Conservation (phyloP, 345 rosid species). For the Populus pruinosa region DNA sequence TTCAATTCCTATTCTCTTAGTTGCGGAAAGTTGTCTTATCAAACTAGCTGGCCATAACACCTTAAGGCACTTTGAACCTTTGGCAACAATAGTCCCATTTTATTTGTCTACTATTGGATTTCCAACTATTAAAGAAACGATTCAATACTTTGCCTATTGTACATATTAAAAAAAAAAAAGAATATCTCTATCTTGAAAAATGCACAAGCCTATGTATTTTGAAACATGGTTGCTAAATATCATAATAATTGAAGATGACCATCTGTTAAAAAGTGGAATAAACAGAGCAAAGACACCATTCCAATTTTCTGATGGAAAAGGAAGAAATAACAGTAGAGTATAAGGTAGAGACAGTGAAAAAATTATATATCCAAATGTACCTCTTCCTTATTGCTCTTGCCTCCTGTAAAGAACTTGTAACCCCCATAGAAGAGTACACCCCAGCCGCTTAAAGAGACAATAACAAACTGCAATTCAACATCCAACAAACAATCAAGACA, state of each 20-base stretch:
- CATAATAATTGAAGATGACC: not conserved
- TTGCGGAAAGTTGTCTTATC: not conserved
- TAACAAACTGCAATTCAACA: slow-evolving; percentile 29
- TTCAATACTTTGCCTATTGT: too few relatives aligned
- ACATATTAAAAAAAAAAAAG: too few relatives aligned
- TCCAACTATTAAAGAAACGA: not conserved
- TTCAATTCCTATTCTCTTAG: not conserved
- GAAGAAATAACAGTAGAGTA: not conserved
- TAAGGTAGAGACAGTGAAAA: not conserved
- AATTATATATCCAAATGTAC: slow-evolving; percentile 5
- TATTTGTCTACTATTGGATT: not conserved
- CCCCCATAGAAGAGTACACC: slow-evolving; percentile 28
- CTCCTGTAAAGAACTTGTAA: slow-evolving; percentile 33
- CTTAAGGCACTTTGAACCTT: not conserved
- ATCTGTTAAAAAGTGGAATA: not conserved
- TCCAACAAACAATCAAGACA: slow-evolving; percentile 4
- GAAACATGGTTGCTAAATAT: not conserved
- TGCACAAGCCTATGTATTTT: not conserved
- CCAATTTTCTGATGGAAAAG: not conserved
- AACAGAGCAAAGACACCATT: not conserved
- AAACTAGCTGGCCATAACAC: not conserved
- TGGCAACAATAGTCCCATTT: not conserved
- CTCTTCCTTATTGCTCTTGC: slow-evolving; percentile 35
- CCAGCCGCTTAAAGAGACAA: slow-evolving; percentile 39
- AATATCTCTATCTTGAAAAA: not conserved